Evolutionary conservation across 495 filamentous ascomycete species (phyloP).

Genomic region (Talaromyces liani): DNA sequence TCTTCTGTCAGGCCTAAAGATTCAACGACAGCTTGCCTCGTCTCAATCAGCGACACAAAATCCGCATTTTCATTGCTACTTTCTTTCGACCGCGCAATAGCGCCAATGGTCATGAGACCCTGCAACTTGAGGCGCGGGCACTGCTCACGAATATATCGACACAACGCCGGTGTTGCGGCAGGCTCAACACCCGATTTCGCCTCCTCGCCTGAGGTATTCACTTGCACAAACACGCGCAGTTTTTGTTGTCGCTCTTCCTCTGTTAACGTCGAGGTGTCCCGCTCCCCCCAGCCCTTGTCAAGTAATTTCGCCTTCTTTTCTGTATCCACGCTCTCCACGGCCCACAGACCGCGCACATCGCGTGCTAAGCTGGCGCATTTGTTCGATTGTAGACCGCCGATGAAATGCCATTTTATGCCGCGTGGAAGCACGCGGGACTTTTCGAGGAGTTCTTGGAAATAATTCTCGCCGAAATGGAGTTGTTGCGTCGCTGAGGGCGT

Average conservation of each 20-base stretch:
- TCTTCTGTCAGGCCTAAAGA: slow-evolving; percentile 38
- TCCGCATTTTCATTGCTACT: slow-evolving; percentile 83
- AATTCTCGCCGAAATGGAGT: slow-evolving; percentile 93
- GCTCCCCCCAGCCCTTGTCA: slow-evolving; percentile 63
- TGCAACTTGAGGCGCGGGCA: slow-evolving; percentile 69
- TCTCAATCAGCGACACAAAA: slow-evolving; percentile 61
- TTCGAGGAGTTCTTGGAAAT: slow-evolving; percentile 82
- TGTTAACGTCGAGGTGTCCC: slow-evolving; percentile 13
- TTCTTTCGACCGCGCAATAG: slow-evolving; percentile 72
- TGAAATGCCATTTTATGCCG: slow-evolving; percentile 88
- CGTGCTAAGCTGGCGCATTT: slow-evolving; percentile 84
- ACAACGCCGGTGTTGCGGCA: slow-evolving; percentile 45
- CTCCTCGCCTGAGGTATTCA: slow-evolving; percentile 88
- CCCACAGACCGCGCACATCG: slow-evolving; percentile 83
- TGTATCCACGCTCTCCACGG: slow-evolving; percentile 82
- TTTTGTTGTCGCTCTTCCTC: slow-evolving; percentile 13
- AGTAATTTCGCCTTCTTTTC: slow-evolving; percentile 78
- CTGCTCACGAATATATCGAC: slow-evolving; percentile 53
- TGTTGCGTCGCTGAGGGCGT: slow-evolving; percentile 30
- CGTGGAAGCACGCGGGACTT: slow-evolving; percentile 78
- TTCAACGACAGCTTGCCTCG: slow-evolving; percentile 54
- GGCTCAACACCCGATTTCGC: slow-evolving; percentile 78
- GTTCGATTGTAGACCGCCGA: slow-evolving; percentile 82
- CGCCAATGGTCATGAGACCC: slow-evolving; percentile 95
- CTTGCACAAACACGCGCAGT: slow-evolving; percentile 78